Base-by-base conservation (phyloP, 371 early-diverging fungal genomes). In the Thermomucor indicae-seudaticae region DNA sequence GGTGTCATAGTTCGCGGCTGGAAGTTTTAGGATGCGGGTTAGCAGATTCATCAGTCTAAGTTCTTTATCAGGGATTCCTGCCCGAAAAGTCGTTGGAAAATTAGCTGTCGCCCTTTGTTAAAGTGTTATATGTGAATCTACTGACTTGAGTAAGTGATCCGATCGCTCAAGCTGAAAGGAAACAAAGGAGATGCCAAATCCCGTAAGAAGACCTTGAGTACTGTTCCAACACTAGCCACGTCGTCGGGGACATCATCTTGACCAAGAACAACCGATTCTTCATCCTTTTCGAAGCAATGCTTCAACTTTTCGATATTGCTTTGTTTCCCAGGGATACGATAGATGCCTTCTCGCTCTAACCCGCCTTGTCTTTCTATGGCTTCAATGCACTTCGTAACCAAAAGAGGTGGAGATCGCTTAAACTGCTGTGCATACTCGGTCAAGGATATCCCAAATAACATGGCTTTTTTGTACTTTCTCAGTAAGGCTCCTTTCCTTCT, bases 141-240 rank as follows among this genome's bases (percentile, higher is more conserved):
- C 43, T 27, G 53, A 80, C 83, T 70, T 10, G 83, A 80, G 53
- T 83, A 83, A 14, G 75, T 70, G 17, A 72, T 51, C 12, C 85
- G 69, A 27, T 83, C 84, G 6, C 73, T 65, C 7, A 78, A 46
- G 17, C 75, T 52, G 37, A 85, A 83, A 0, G 84, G 78, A 55
- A 86, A 82, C 17, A 87, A 53, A 6, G 88, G 88, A 14, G 83
- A 64, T 22, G 83, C 78, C 10, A 88, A 59, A 30, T 84, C 81
- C 5, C 88, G 67, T 0, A 88, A 58, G 39, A 82, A 88, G 14
- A 79, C 62, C 51, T 88, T 88, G 6, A 88, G 68, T 3, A 85
- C 62, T 0, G 75, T 75, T 0, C 84, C 83, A 43, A 86, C 69
- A 22, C 78, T 70, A 37, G 79, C 57, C 2, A 82, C 65, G 45